phyloP scores from a whole-genome alignment of 2,329 filamentous ascomycete species.

The Incumbomyces lentus region DNA sequence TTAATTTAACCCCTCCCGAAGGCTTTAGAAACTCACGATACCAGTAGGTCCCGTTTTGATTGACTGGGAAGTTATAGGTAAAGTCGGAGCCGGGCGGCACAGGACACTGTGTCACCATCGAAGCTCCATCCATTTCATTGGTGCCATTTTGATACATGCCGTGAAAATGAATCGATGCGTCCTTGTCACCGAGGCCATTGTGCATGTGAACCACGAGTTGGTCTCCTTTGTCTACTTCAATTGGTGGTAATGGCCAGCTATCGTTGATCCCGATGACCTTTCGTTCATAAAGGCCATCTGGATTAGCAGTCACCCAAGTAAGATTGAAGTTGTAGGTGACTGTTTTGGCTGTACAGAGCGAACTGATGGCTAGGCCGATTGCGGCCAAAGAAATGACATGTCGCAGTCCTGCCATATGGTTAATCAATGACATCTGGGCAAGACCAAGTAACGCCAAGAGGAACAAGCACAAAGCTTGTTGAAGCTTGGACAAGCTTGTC shows the following conservation, averaged over 20 bases:
- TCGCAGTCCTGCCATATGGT: too few relatives aligned
- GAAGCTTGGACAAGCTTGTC: too few relatives aligned
- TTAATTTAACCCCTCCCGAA: too few relatives aligned
- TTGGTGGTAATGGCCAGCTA: conserved; percentile 61
- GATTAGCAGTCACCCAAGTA: conserved; percentile 45
- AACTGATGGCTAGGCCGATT: too few relatives aligned
- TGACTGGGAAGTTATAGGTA: conserved; percentile 56
- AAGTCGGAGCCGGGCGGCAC: conserved; percentile 54
- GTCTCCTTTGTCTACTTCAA: conserved; percentile 65
- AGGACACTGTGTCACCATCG: conserved; percentile 56
- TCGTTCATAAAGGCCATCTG: conserved; percentile 41
- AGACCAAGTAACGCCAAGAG: too few relatives aligned
- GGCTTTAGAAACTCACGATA: too few relatives aligned
- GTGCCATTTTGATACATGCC: conserved; percentile 68
- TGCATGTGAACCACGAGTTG: conserved; percentile 56
- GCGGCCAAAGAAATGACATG: too few relatives aligned
- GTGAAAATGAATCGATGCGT: conserved; percentile 63
- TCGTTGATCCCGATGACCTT: conserved; percentile 63
- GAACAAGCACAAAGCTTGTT: too few relatives aligned
- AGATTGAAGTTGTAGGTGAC: conserved; percentile 44
- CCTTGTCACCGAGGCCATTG: conserved; percentile 58
- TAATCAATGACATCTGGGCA: too few relatives aligned
- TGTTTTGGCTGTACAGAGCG: conserved; percentile 25
- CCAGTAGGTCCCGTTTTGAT: conserved; percentile 48
- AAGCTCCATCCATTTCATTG: conserved; percentile 62